Evolutionary conservation across 495 filamentous ascomycete species (phyloP), one percentile per base, ranked within the genome.

Genomic region (Podospora anserina): DNA sequence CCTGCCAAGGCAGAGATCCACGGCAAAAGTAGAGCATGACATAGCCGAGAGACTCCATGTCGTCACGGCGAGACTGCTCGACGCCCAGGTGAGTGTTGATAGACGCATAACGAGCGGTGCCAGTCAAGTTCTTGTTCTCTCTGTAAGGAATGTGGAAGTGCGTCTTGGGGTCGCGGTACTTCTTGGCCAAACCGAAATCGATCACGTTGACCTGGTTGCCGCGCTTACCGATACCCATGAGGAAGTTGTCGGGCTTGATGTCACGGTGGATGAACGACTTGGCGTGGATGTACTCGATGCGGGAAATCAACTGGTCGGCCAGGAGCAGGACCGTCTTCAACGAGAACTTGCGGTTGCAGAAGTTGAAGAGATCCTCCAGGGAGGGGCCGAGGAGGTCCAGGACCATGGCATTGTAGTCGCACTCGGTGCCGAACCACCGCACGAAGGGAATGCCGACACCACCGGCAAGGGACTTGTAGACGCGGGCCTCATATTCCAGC

Each of bases 21-120:
- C 96, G 96, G 87, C 96, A 98, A 85, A 99, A 99, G 85, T 99
- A 99, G 61, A 99, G 89, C 96, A 99, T 99, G 69, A 99, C 95
- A 73, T 99, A 99, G 74, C 95, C 95, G 54, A 99, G 88, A 53
- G 95, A 99, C 80, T 99, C 95, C 95, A 99, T 99, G 75, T 99
- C 95, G 76, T 99, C 95, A 84, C 95, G 95, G 71, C 95, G 95
- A 72, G 94, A 97, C 88, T 99, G 95, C 82, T 99, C 95, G 73
- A 99, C 95, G 79, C 95, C 95, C 73, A 99, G 84, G 78, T 99
- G 95, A 54, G 95, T 99, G 84, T 99, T 99, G 84, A 99, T 99
- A 73, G 92, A 96, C 70, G 95, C 95, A 84, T 99, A 99, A 80
- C 95, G 96, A 71, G 95, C 95, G 75, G 95, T 99, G 76, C 95